These are phyloP conservation scores for Auricularia sp. DNA, from an alignment of 768 basidiomycete species.

Conservation along the genomic window DNA sequence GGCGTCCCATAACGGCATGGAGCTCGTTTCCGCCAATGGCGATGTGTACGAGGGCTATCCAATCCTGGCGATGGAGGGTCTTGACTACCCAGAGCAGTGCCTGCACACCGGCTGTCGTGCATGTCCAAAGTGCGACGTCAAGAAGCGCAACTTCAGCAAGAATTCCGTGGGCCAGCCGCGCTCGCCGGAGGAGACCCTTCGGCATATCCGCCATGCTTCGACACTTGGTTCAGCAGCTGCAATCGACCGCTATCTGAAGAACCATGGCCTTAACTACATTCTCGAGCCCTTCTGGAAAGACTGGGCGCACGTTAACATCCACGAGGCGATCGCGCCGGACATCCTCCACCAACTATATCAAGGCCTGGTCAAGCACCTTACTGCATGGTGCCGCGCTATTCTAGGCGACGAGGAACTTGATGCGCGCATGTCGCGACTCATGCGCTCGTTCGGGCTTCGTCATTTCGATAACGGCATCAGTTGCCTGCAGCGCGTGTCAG, in stretches of 20 bases:
- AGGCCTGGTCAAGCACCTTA: conserved; percentile 34
- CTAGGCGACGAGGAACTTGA: conserved; percentile 11
- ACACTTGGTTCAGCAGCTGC: neutral
- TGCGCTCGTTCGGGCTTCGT: conserved; percentile 5
- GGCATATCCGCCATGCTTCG: neutral
- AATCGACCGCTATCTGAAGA: neutral
- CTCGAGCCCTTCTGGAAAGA: conserved; percentile 30
- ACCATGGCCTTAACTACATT: neutral
- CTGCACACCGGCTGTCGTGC: conserved; percentile 5
- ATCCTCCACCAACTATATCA: conserved; percentile 40
- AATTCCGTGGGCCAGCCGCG: neutral
- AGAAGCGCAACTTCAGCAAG: neutral
- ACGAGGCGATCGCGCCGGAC: conserved; percentile 26
- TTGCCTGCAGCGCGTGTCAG: conserved; percentile 5
- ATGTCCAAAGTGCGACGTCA: neutral
- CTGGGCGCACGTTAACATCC: conserved; percentile 32
- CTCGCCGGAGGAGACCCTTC: neutral
- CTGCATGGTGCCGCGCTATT: conserved; percentile 23
- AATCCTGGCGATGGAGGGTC: conserved; percentile 24
- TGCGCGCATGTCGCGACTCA: conserved; percentile 9
- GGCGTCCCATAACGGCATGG: conserved; percentile 22
- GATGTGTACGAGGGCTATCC: conserved; percentile 21
- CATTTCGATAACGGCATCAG: conserved; percentile 22
- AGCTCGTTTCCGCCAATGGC: conserved; percentile 29
- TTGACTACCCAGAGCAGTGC: conserved; percentile 12